Base-by-base conservation (phyloP, 2,329 filamentous ascomycete species). In the Colletotrichum coccodes region DNA sequence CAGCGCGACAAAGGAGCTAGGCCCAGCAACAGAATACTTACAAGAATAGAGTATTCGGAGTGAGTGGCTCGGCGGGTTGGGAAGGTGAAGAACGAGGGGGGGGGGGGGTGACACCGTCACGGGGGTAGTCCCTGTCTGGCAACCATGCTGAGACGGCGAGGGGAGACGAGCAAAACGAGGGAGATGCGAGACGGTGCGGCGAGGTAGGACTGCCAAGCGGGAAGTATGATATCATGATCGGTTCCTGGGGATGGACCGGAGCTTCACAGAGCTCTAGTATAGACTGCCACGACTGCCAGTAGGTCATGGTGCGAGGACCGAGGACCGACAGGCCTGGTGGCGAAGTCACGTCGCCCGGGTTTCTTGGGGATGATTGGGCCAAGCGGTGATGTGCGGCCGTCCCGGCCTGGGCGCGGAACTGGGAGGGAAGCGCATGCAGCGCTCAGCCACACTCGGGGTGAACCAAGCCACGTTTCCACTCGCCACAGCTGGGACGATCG, bases 381-480 rank as follows among this genome's bases (percentile, higher is more conserved):
- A 34, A 54, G 57, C 28, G 32, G 59, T 38, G 44, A 44, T 64
- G 46, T 30, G 60, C 36, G 8, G 61, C 30, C 28, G 44, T 1
- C 14, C 32, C 8, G 34, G 8, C 26, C 58, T 62, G 49, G 40
- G 58, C 47, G 50, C 34, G 52, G 60, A 8, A 38, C n/a, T 7
- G 38, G 32, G 36, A 16, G 21, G 5, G 1, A 4, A 7, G 5
- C 14, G 47, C 30, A 50, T 50, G 47, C 3, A 18, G 14, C 1
- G 26, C 66, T 65, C 47, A 60, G 66, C 66, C 66, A 68, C 61
- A 60, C 2, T 30, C 21, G 1, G 16, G 34, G 5, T 36, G 26
- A 67, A 58, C 64, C 64, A 67, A 34, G 26, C 6, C n/a, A n/a
- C n/a, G n/a, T n/a, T 7, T 14, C n/a, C 64, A 62, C 58, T 67